These are phyloP conservation scores for sorghum (Sorghum bicolor) DNA, from an alignment of 176 grass and related monocot genomes.

Conservation along the genomic window DNA sequence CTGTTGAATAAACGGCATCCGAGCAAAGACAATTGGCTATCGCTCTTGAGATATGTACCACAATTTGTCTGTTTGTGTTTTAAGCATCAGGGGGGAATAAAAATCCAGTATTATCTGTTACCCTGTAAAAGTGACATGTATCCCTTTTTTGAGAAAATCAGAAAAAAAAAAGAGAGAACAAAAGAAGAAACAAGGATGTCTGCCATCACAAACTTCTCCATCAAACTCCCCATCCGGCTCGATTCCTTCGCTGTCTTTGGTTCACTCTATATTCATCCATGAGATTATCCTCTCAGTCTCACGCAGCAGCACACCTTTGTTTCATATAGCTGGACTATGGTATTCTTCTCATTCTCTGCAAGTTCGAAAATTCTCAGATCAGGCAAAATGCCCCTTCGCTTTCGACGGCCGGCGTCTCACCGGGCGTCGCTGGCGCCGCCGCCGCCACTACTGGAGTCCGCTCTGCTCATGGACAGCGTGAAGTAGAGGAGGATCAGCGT, in stretches of 20 bases:
- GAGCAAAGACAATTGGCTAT: not conserved
- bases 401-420: constrained; percentile 9
- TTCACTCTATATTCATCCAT: not conserved
- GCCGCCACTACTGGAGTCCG: constrained; percentile 7
- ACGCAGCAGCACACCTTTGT: not conserved
- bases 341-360: not conserved
- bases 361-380: not conserved
- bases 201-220: constrained; percentile 27
- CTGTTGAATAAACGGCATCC: not conserved
- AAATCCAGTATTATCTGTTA: not conserved
- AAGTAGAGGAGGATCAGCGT: constrained; percentile 86
- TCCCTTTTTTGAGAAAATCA: not conserved
- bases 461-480: constrained; percentile 70
- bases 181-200: constrained; percentile 1
- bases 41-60: not conserved
- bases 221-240: not conserved
- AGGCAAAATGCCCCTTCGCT: not conserved
- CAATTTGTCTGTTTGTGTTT: constrained; percentile 17
- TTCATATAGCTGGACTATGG: not conserved
- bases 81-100: not conserved
- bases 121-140: constrained; percentile 2
- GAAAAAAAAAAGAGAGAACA: not conserved
- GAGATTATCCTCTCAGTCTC: not conserved
- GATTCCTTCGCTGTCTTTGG: not conserved
- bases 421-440: constrained; percentile 26